Conservation (phyloP, 495 filamentous ascomycete genomes). For the Terfezia claveryi region DNA sequence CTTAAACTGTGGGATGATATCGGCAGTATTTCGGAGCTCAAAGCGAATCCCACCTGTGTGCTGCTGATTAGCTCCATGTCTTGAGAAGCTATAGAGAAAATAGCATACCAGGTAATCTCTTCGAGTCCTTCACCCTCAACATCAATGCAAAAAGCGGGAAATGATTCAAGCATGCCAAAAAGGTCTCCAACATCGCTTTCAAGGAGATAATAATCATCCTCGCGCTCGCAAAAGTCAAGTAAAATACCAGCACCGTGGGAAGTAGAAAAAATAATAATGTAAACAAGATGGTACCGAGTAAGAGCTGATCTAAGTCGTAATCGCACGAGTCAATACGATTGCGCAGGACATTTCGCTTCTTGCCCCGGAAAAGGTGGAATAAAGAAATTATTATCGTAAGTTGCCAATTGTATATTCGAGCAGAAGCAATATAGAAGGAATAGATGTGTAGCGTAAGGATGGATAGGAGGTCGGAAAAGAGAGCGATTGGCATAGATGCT, state of each 20-base stretch:
- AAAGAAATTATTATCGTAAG: constrained; percentile 86
- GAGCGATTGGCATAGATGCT: constrained; percentile 86
- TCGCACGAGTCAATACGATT: constrained; percentile 98
- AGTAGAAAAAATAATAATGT: constrained; percentile 88
- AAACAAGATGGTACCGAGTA: constrained; percentile 90
- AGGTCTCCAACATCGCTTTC: constrained; percentile 73
- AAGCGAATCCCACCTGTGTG: constrained; percentile 61
- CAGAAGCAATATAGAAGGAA: constrained; percentile 90
- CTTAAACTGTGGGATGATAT: constrained; percentile 26
- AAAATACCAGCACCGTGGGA: constrained; percentile 88
- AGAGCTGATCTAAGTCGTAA: constrained; percentile 92
- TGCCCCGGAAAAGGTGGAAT: constrained; percentile 93
- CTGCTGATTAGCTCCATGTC: background rate
- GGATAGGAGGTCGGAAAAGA: constrained; percentile 86
- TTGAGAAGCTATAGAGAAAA: background rate
- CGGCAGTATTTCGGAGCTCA: constrained; percentile 42
- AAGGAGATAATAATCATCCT: constrained; percentile 85
- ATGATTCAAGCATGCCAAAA: constrained; percentile 86
- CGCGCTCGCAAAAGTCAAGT: constrained; percentile 82
- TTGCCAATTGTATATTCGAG: constrained; percentile 96
- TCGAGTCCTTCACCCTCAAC: constrained; percentile 83
- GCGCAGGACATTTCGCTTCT: constrained; percentile 89
- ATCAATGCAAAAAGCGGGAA: constrained; percentile 96
- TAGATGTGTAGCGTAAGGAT: constrained; percentile 90
- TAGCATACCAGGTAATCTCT: constrained; percentile 52